Evolutionary conservation across 2,329 filamentous ascomycete species (phyloP).

Genomic region (Fusarium sacchari): DNA sequence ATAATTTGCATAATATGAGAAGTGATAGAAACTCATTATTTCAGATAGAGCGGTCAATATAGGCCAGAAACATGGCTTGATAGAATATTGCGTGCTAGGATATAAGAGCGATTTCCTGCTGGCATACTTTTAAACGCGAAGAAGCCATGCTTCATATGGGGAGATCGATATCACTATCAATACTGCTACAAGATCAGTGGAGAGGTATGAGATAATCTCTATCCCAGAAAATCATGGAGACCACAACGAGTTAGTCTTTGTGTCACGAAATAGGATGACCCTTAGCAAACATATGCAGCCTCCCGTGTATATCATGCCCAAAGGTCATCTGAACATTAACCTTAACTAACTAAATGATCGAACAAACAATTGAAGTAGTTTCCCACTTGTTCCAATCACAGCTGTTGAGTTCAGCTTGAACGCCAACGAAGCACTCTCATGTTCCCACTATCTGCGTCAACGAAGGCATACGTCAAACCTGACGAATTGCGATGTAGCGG

Average conservation of each 20-base stretch:
- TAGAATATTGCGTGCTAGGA: rapidly evolving
- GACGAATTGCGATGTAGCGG: rapidly evolving
- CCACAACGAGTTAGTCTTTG: neutral
- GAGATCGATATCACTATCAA: no score
- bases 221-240: neutral
- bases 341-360: rapidly evolving
- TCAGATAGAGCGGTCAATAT: neutral
- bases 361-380: neutral
- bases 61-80: neutral
- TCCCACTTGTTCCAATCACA: neutral
- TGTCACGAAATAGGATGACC: neutral
- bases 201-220: rapidly evolving
- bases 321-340: rapidly evolving
- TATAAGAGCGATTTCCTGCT: neutral
- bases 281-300: neutral
- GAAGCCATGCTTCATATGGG: neutral
- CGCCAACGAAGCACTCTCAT: neutral
- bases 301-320: neutral
- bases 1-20: neutral
- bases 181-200: no score
- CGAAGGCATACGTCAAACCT: rapidly evolving
- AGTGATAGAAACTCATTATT: neutral
- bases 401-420: neutral
- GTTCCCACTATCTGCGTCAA: neutral
- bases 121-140: no score